Evolutionary conservation across 1,284 basidiomycete species (phyloP).

Genomic region (Apiotrichum brassicae): DNA sequence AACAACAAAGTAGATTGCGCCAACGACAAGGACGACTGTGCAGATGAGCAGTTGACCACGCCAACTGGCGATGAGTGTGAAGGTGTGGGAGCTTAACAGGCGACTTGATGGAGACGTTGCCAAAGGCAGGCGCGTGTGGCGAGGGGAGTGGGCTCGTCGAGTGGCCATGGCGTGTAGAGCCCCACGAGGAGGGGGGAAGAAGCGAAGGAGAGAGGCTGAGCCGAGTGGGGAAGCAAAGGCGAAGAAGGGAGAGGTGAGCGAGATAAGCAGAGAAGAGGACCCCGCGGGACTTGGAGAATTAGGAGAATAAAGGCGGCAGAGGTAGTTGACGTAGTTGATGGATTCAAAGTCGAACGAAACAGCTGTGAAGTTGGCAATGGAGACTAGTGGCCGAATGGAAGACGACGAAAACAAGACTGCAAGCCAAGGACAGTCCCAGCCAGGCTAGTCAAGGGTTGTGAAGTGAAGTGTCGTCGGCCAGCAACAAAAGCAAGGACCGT

Average conservation of each 20-base stretch:
- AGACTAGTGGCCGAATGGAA: too few relatives aligned
- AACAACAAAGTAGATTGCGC: conserved; percentile 38
- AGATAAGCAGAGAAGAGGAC: not conserved
- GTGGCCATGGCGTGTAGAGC: conserved; percentile 6
- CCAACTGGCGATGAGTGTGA: conserved; percentile 41
- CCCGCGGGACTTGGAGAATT: too few relatives aligned
- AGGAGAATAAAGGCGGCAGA: not conserved
- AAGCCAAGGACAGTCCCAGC: too few relatives aligned
- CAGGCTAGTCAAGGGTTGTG: too few relatives aligned
- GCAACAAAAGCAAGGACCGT: too few relatives aligned
- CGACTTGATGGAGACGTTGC: conserved; percentile 3
- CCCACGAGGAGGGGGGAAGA: not conserved
- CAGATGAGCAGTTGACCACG: conserved; percentile 43
- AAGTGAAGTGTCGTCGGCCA: too few relatives aligned
- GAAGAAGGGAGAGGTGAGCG: not conserved
- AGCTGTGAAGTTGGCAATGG: too few relatives aligned
- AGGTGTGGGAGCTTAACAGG: conserved; percentile 30
- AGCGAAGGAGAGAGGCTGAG: not conserved
- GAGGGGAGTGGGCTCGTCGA: not conserved
- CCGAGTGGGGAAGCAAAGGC: not conserved
- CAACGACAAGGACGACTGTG: conserved; percentile 34
- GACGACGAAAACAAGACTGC: too few relatives aligned
- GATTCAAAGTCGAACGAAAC: too few relatives aligned
- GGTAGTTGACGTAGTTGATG: conserved; percentile 4
- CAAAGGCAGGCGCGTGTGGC: not conserved